Evolutionary conservation across 2,329 filamentous ascomycete genomes (phyloP), one percentile per base, ranked within the genome.

Genomic region (Colletotrichum euphorbiae): DNA sequence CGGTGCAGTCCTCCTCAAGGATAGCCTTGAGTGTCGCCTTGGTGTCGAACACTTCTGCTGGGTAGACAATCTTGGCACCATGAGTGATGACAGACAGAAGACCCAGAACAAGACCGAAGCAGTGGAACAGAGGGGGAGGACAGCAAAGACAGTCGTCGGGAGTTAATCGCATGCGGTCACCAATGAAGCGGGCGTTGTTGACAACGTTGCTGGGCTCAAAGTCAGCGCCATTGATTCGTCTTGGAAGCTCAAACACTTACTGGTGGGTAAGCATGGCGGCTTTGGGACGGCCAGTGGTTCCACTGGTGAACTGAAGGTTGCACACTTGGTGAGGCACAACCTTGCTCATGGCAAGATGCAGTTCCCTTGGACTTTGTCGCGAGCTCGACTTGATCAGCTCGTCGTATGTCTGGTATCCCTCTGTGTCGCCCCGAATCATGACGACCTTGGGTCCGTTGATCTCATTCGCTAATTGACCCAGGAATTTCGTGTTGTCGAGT

Each of bases 41-140:
- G 2, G 91, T 84, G 72, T 93, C 90, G 74, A 95, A 95, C 0
- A 90, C 88, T 73, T 93, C 90, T 70, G 87, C 86, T 0, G 93
- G 92, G 74, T 93, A 93, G 9, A 95, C 88, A 57, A 94, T 89
- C 77, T 91, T 92, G 43, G 87, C 88, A 52, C 92, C 92, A 76
- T 94, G 91, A 0, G 91, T 93, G 59, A 94, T 79, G 48, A 88
- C 84, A 2, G 91, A 89, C 62, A 94, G 85, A 50, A 94, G 83
- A 8, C 92, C 92, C 3, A 94, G 86, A 1, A 94, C 91, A 7
- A 95, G 86, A 1, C 92, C 92, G 75, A 95, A 95, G 81, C 92
- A 95, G 81, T 96, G 93, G 82, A 96, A 96, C 3, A 96, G 84
- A 0, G 93, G 93, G 0, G 93, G 92, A 3, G 92, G 92, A 76